Conservation (phyloP, 208 protist genomes). For the Novymonas esmeraldas region DNA sequence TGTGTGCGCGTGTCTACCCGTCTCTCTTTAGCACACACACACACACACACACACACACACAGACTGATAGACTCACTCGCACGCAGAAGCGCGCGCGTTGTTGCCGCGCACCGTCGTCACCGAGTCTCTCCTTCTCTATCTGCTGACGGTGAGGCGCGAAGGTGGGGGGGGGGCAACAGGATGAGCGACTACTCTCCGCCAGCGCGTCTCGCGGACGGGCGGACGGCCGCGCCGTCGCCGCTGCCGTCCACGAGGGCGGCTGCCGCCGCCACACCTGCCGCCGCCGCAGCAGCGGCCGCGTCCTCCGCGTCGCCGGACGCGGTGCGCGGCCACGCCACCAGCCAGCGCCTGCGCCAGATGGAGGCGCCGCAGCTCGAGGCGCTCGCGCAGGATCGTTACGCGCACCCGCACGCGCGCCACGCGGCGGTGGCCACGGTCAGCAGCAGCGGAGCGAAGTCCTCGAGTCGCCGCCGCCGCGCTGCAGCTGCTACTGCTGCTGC, state of each 20-base stretch:
- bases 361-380: slow-evolving; percentile 60
- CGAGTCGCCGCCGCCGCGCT: no score
- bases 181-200: no score
- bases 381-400: slow-evolving; percentile 55
- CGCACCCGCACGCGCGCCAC: neutral
- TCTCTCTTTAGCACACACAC: no score
- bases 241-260: neutral
- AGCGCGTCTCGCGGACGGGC: neutral
- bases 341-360: slow-evolving; percentile 73
- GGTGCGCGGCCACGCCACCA: slow-evolving; percentile 55
- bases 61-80: no score
- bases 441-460: no score
- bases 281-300: neutral
- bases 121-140: neutral
- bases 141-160: neutral
- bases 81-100: no score
- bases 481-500: neutral
- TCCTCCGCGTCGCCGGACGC: slow-evolving; percentile 11
- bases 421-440: neutral
- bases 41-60: no score
- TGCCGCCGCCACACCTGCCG: neutral
- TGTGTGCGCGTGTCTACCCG: no score
- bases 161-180: no score
- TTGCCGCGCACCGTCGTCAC: no score
- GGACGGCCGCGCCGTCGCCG: neutral